Percentiles rank a stretch among this genome's conserved stretches.
Conservation (phyloP, 1,284 basidiomycete genomes). For the Ceratobasidium sp. region DNA sequence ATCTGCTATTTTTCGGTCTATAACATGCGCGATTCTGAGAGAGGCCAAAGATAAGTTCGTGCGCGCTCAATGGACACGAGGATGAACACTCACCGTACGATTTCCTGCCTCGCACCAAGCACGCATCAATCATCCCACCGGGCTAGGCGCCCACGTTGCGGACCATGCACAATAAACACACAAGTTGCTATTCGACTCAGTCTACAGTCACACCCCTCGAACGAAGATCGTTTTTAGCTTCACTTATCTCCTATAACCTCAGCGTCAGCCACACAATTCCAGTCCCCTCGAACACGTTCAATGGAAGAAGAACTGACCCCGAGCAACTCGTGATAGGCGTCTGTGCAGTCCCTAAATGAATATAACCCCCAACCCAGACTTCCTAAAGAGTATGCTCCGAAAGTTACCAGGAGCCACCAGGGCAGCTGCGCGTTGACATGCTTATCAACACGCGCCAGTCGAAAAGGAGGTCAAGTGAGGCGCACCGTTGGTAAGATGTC, state of each 20-base stretch:
- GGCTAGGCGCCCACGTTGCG: background rate
- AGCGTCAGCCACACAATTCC: background rate
- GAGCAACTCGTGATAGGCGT: slow-evolving; percentile 79
- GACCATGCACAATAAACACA: background rate
- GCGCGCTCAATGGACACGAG: no score
- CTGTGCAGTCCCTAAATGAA: slow-evolving; percentile 80
- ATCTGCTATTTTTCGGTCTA: no score
- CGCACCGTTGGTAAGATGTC: slow-evolving; percentile 61
- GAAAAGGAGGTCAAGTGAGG: background rate
- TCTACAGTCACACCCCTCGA: slow-evolving; percentile 77
- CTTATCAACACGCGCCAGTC: no score
- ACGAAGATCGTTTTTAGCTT: slow-evolving; percentile 79
- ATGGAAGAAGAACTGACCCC: slow-evolving; percentile 62
- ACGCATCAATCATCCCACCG: no score
- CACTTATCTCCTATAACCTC: slow-evolving; percentile 70
- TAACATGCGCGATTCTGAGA: no score
- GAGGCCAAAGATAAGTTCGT: no score
- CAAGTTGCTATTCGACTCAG: slow-evolving; percentile 54
- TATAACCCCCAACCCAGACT: slow-evolving; percentile 80
- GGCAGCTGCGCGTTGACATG: slow-evolving; percentile 66
- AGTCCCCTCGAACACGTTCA: background rate
- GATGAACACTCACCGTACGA: background rate
- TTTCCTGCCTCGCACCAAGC: no score
- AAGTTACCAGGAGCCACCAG: slow-evolving; percentile 82
- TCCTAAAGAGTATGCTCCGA: slow-evolving; percentile 80